Evolutionary conservation across 1,284 basidiomycete species (phyloP), one percentile per base, ranked within the genome.

Genomic region (Agroathelia rolfsii): DNA sequence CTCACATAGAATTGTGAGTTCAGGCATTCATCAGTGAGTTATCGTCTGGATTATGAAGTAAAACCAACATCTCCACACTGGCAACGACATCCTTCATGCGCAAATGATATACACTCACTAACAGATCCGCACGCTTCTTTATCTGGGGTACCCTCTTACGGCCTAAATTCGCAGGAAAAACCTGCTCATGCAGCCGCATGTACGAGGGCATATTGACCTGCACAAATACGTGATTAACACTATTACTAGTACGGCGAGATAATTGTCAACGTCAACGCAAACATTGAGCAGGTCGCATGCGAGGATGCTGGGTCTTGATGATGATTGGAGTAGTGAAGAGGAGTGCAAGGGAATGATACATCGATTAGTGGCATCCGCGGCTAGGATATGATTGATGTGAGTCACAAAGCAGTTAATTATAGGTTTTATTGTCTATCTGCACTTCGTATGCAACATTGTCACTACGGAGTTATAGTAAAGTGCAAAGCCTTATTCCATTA

Each of bases 61-160:
- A 73, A 54, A 71, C 94, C 24, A 95, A 56, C 62, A 94, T 65
- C 58, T 94, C 89, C n/a, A 88, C 88, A 3, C 79, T 69, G 3
- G 78, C 63, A 42, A n/a, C n/a, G n/a, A n/a, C n/a, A n/a, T 76
- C 74, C 47, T 87, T 83, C 41, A 85, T 58, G 32, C 76, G 64
- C 5, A 59, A 53, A 50, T 92, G 76, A 44, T 81, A 76, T 1
- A 89, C 71, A 38, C 74, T 75, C 6, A 69, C 61, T 41, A 94
- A 63, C 11, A 94, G 59, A 48, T 85, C 78, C 9, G 71, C 42
- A 1, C 87, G 72, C 19, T 62, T 56, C 48, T 93, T 87, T 13
- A 94, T 61, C 1, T 84, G 68, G 3, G 58, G 62, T 9, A 78
- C n/a, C n/a, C n/a, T n/a, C n/a, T n/a, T 72, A 18, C 92, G 74